phyloP scores from a whole-genome alignment of 306 rosid species.

The Vigna radiata region DNA sequence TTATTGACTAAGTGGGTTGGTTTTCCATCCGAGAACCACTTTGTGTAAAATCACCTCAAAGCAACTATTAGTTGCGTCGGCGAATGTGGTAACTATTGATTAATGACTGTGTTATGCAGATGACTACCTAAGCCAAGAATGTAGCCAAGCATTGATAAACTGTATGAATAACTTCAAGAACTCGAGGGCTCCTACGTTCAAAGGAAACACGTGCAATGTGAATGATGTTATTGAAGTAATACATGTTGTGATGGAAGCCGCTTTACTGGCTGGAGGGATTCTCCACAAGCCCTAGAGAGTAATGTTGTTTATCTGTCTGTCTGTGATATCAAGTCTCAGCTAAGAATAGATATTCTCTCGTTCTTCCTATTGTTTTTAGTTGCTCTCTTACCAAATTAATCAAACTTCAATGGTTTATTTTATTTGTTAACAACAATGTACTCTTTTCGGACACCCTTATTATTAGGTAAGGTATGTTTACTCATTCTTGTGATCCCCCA shows the following conservation, averaged over 20 bases:
- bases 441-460: background rate
- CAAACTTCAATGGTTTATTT: conserved; percentile 25
- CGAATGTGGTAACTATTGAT: background rate
- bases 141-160: conserved; percentile 73
- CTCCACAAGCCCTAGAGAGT: conserved; percentile 72
- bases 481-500: conserved; percentile 9
- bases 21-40: too few species aligned
- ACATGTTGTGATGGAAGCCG: conserved; percentile 83
- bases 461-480: background rate
- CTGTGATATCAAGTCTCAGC: conserved; percentile 21
- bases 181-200: conserved; percentile 56
- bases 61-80: background rate
- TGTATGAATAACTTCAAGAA: conserved; percentile 75
- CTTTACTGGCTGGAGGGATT: conserved; percentile 85
- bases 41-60: too few species aligned
- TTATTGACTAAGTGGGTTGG: background rate
- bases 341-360: background rate
- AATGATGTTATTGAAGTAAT: conserved; percentile 74
- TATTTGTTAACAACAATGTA: conserved; percentile 24
- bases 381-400: conserved; percentile 33
- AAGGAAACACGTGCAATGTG: conserved; percentile 71
- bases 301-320: background rate
- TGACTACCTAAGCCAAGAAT: conserved; percentile 88
- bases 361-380: conserved; percentile 33
- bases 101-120: conserved; percentile 58